Evolutionary conservation across 2,329 filamentous ascomycete genomes (phyloP), one percentile per base, ranked within the genome.

Genomic region (Curvularia spicifera): DNA sequence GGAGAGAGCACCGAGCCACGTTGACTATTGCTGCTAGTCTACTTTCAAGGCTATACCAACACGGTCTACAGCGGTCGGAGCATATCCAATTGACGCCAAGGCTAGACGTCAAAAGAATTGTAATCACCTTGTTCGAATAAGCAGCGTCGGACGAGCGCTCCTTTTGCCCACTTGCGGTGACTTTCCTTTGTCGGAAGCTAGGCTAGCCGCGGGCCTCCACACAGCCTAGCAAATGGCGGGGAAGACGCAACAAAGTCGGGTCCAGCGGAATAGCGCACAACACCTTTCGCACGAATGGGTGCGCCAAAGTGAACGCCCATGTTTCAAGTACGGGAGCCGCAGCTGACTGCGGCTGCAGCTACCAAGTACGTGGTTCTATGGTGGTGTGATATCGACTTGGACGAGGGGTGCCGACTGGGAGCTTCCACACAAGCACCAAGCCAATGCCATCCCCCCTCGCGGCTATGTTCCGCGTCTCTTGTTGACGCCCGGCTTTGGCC

Each of bases 1-100:
- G 61, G 70, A 74, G 74, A 74, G 75, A 77, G 63, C 56, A 43
- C 50, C 55, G 43, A 33, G 35, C 28, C 54, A 51, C 57, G 28
- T 44, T 40, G 47, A 24, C 12, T 35, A 40, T 26, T 22, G 50
- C 43, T 20, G 15, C 48, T 55, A n/a, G 50, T 51, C 45, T 42
- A 53, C 29, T 29, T 26, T 18, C 29, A 45, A 22, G 51, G 51
- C 59, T 51, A 60, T 42, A 46, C 51, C 53, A 53, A 45, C 22
- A 55, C 45, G 31, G 42, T 28, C 43, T 31, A 15, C 33, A 26
- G 37, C 13, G n/a, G 26, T 53, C 18, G 15, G 20, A 28, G 6
- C 31, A 28, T 20, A 10, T 47, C 29, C 18, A 13, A 28, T 24
- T 37, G 26, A 31, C 35, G n/a, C 12, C 50, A 26, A 45, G 31